Percentiles rank a stretch among this genome's conserved stretches.
Evolutionary conservation across 495 filamentous ascomycete genomes (phyloP).

Genomic region (Cudoniella acicularis): DNA sequence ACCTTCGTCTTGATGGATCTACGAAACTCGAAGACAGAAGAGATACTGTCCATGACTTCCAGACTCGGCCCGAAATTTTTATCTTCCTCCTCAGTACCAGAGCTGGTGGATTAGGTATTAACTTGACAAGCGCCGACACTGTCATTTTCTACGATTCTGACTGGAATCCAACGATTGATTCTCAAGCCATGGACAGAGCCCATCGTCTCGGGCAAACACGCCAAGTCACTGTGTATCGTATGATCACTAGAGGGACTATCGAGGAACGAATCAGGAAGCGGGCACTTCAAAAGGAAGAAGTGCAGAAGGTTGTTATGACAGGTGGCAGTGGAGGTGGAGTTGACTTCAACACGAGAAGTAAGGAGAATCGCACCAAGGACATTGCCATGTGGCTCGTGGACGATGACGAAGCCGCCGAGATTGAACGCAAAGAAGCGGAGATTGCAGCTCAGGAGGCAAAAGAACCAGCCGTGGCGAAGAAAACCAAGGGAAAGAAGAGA

Average conservation of each 20-base stretch:
- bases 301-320: slow-evolving; percentile 96
- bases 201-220: slow-evolving; percentile 95
- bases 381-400: slow-evolving; percentile 97
- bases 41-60: slow-evolving; percentile 96
- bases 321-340: slow-evolving; percentile 79
- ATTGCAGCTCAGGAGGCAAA: slow-evolving; percentile 55
- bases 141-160: slow-evolving; percentile 99
- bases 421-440: slow-evolving; percentile 86
- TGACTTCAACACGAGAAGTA: slow-evolving; percentile 87
- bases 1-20: slow-evolving; percentile 92
- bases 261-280: slow-evolving; percentile 98
- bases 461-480: slow-evolving; percentile 51
- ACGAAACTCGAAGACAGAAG: slow-evolving; percentile 98
- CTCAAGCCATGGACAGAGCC: slow-evolving; percentile 97
- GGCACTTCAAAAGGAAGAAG: slow-evolving; percentile 97
- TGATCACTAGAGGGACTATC: slow-evolving; percentile 96
- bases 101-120: slow-evolving; percentile 96
- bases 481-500: slow-evolving; percentile 67
- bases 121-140: slow-evolving; percentile 85
- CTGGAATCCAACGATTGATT: slow-evolving; percentile 99
- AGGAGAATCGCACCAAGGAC: slow-evolving; percentile 90
- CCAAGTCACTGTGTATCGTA: slow-evolving; percentile 94
- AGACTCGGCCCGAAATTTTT: slow-evolving; percentile 86
- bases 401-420: slow-evolving; percentile 87
- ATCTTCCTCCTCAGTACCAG: slow-evolving; percentile 94